Conservation (phyloP, 169 alveolate species). For the Eimeria acervulina region DNA sequence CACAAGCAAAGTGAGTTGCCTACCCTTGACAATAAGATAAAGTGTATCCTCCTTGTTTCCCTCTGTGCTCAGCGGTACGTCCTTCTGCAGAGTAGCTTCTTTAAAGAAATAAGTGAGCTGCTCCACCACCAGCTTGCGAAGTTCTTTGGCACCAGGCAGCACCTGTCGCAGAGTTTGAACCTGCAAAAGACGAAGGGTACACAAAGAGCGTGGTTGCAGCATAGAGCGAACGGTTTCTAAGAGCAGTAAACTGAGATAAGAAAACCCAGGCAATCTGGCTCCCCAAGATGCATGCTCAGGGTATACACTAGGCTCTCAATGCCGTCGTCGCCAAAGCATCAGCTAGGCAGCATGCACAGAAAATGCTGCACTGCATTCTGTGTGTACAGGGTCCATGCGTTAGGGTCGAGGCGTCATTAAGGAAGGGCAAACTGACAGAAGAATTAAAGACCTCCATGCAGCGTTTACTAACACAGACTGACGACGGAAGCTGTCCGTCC, state of each 20-base stretch:
- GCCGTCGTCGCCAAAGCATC: neutral
- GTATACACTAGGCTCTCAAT: neutral
- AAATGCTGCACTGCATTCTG: neutral
- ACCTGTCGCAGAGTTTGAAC: conserved; percentile 65
- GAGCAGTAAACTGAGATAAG: neutral
- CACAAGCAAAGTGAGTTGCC: neutral
- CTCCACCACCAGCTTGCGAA: conserved; percentile 77
- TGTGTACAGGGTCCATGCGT: neutral
- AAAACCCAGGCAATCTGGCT: neutral
- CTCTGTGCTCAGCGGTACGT: conserved; percentile 39
- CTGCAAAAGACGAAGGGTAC: neutral
- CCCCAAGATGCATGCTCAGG: neutral
- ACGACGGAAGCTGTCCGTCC: neutral
- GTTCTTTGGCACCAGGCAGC: conserved; percentile 74
- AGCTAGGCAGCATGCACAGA: neutral
- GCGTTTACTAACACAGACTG: neutral
- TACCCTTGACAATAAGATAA: conserved; percentile 71
- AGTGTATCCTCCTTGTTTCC: conserved; percentile 70
- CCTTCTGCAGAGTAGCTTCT: conserved; percentile 48
- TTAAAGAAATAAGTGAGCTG: conserved; percentile 75
- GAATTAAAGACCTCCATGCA: neutral
- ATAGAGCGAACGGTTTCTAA: neutral
- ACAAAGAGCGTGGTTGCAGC: neutral
- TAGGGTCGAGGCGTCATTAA: neutral
- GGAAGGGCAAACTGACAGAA: neutral